Percentiles rank a stretch among this genome's conserved stretches.
Conservation (phyloP, 192 early-diverging fungal species). For the Coemansia sp. region DNA sequence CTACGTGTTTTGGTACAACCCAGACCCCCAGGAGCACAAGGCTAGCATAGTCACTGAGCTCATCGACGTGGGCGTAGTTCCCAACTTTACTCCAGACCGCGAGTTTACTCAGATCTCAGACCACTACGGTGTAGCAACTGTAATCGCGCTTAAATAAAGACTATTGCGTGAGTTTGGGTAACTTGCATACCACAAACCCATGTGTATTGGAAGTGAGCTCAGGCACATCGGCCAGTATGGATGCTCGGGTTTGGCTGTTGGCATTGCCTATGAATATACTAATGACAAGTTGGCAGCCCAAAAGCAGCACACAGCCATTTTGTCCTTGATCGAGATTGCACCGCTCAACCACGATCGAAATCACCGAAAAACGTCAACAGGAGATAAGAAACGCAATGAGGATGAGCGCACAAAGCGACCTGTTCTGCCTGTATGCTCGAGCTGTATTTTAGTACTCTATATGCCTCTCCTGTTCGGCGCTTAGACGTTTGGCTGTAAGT, state of each 20-base stretch:
- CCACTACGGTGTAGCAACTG: slow-evolving; percentile 53
- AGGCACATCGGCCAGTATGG: slow-evolving; percentile 28
- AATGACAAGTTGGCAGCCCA: slow-evolving; percentile 31
- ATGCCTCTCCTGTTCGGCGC: too few relatives aligned
- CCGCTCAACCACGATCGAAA: too few relatives aligned
- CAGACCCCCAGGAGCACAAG: slow-evolving; percentile 15
- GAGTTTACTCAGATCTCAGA: slow-evolving; percentile 54
- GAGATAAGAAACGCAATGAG: too few relatives aligned
- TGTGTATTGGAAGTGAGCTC: slow-evolving; percentile 50
- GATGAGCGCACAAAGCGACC: too few relatives aligned
- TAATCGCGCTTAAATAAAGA: slow-evolving; percentile 12
- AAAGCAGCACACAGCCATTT: too few relatives aligned
- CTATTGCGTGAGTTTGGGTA: slow-evolving; percentile 29
- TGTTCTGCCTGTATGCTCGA: too few relatives aligned
- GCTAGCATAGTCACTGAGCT: slow-evolving; percentile 13
- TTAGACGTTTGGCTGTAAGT: too few relatives aligned
- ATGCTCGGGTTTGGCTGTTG: slow-evolving; percentile 18
- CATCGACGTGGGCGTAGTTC: slow-evolving; percentile 41
- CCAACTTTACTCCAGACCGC: slow-evolving; percentile 40
- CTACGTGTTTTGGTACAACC: slow-evolving; percentile 55
- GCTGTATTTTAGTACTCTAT: too few relatives aligned
- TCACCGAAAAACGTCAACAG: too few relatives aligned
- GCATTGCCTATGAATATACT: slow-evolving; percentile 39
- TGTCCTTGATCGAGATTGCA: too few relatives aligned
- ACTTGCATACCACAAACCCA: slow-evolving; percentile 55